Evolutionary conservation across 306 rosid genomes (phyloP).

Genomic region (Crotalaria pallida): DNA sequence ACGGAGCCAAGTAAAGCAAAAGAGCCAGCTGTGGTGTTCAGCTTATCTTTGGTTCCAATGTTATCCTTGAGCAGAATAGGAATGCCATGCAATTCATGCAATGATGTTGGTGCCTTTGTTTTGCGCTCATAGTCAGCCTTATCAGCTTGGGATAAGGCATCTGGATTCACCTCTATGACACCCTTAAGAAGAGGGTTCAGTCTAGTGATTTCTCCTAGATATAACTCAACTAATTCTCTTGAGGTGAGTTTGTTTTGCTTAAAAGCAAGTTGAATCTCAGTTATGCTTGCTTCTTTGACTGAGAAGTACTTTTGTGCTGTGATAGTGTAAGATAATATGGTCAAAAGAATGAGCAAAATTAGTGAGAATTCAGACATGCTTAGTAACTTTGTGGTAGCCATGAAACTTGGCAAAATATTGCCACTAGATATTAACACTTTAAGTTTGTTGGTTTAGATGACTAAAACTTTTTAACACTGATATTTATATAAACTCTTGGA

Average conservation of each 20-base stretch:
- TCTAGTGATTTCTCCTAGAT: slow-evolving; percentile 32
- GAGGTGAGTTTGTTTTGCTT: slow-evolving; percentile 35
- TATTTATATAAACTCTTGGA: neutral
- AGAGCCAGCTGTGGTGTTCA: slow-evolving; percentile 58
- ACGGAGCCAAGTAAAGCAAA: slow-evolving; percentile 43
- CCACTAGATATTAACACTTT: neutral
- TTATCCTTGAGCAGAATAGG: slow-evolving; percentile 59
- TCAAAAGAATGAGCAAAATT: slow-evolving; percentile 24
- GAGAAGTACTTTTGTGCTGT: neutral
- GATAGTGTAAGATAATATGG: neutral
- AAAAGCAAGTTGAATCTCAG: slow-evolving; percentile 46
- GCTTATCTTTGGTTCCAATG: slow-evolving; percentile 54
- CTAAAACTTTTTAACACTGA: neutral
- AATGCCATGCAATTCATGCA: slow-evolving; percentile 44
- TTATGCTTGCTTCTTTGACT: slow-evolving; percentile 41
- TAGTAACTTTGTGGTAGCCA: slow-evolving; percentile 20
- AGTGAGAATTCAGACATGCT: slow-evolving; percentile 6
- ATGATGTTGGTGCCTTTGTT: neutral
- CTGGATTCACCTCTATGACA: slow-evolving; percentile 56
- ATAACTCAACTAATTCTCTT: slow-evolving; percentile 33
- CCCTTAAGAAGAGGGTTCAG: slow-evolving; percentile 36
- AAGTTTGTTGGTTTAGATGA: neutral
- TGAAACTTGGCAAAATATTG: neutral
- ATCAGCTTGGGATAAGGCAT: slow-evolving; percentile 38
- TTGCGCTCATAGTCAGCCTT: slow-evolving; percentile 41